Evolutionary conservation across 306 rosid species (phyloP).

Genomic region (Prunus mira): DNA sequence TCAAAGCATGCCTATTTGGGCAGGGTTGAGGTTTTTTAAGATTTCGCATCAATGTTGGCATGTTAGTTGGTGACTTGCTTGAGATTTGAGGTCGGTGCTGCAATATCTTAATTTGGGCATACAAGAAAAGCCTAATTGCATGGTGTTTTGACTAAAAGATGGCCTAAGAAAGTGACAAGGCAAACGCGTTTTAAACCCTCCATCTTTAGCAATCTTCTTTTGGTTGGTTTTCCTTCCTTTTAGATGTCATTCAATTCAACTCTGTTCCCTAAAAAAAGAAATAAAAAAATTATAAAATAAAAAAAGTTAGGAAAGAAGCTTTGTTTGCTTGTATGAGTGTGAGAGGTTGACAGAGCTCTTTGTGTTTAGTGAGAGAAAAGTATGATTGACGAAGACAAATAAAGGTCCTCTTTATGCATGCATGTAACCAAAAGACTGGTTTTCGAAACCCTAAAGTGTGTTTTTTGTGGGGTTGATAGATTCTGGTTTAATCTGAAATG

Average conservation of each 20-base stretch:
- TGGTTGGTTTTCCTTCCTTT: background rate
- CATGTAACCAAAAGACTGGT: background rate
- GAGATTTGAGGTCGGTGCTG: background rate
- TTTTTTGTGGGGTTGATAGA: background rate
- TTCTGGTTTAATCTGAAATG: slow-evolving; percentile 5
- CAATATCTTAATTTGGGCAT: background rate
- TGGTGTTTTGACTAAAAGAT: slow-evolving; percentile 9
- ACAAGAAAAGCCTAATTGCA: slow-evolving; percentile 19
- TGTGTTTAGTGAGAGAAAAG: background rate
- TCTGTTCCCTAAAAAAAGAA: background rate
- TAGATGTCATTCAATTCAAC: background rate
- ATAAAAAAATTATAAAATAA: background rate
- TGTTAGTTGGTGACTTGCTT: background rate
- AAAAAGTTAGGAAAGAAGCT: background rate
- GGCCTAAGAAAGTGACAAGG: background rate
- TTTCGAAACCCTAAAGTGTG: background rate
- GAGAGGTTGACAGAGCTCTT: background rate
- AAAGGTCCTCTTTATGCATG: background rate
- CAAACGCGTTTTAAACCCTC: background rate
- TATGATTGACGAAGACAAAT: background rate
- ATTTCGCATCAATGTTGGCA: background rate
- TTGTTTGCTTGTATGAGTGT: slow-evolving; percentile 1
- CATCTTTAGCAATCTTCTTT: background rate
- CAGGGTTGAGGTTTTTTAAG: background rate
- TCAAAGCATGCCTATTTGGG: background rate